Percentiles rank a stretch among this genome's conserved stretches.
Evolutionary conservation across 2,329 filamentous ascomycete genomes (phyloP).

Genomic region (Arthrobotrys pseudoclavata): DNA sequence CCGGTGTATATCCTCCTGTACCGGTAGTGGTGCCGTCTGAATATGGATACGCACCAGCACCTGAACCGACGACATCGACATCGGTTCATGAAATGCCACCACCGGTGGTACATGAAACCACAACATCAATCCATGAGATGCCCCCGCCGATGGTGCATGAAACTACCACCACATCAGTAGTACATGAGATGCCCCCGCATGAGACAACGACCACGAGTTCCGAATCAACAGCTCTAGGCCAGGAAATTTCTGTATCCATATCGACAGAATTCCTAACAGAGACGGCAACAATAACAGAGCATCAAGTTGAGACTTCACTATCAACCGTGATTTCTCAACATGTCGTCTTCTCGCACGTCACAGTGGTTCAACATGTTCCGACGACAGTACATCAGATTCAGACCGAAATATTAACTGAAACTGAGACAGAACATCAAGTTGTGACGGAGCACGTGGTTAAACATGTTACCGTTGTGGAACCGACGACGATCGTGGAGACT

Average conservation of each 20-base stretch:
- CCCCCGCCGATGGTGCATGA: constrained; percentile 34
- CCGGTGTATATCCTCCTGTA: constrained; percentile 21
- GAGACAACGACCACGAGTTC: constrained; percentile 12
- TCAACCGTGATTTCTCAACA: constrained; percentile 32
- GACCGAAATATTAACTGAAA: constrained; percentile 36
- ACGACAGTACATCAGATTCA: constrained; percentile 15
- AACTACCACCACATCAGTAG: constrained; percentile 9
- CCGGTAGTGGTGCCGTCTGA: constrained; percentile 26
- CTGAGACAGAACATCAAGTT: constrained; percentile 28
- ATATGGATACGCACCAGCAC: constrained; percentile 41
- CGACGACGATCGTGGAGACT: constrained; percentile 49
- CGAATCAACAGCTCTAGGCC: constrained; percentile 18
- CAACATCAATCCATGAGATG: constrained; percentile 39
- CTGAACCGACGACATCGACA: constrained; percentile 30
- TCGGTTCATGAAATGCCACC: constrained; percentile 46
- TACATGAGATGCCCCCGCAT: constrained; percentile 46
- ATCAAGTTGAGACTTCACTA: constrained; percentile 31
- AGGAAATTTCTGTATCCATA: constrained; percentile 34
- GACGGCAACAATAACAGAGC: constrained; percentile 46
- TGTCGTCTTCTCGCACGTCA: constrained; percentile 46
- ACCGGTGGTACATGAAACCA: constrained; percentile 24
- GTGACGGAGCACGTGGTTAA: constrained; percentile 39
- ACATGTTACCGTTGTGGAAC: constrained; percentile 35
- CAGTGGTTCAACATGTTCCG: constrained; percentile 36
- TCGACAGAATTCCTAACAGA: constrained; percentile 36